Percentiles rank a stretch among this genome's conserved stretches.
phyloP scores from a whole-genome alignment of 176 grass and related monocot species.

The Carex myosuroides region DNA sequence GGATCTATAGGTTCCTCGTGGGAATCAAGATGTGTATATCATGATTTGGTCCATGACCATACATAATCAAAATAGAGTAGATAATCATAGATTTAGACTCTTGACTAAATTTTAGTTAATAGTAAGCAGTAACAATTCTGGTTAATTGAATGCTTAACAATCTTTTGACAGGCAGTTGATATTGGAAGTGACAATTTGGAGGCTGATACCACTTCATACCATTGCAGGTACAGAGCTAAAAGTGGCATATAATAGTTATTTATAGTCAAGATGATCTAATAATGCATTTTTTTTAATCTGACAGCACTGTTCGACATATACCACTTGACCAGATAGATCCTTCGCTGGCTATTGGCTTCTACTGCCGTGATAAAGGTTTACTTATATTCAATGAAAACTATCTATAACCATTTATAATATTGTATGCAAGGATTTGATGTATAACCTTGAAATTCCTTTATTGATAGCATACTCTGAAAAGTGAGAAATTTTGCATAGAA shows the following conservation, averaged over 20 bases:
- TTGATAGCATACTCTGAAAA: not conserved
- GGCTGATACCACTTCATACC: constrained; percentile 76
- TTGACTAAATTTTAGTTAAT: not conserved
- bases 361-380: constrained; percentile 75
- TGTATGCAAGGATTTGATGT: not conserved
- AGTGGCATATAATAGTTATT: constrained; percentile 5
- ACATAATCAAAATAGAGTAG: not conserved
- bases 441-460: not conserved
- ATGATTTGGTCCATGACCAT: not conserved
- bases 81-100: not conserved
- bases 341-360: constrained; percentile 94
- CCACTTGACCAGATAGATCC: constrained; percentile 78
- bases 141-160: not conserved
- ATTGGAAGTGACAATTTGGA: constrained; percentile 57
- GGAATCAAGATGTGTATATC: not conserved
- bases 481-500: not conserved
- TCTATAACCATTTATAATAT: not conserved
- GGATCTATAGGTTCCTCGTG: not conserved
- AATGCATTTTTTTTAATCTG: not conserved
- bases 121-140: not conserved
- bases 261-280: constrained; percentile 3
- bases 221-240: constrained; percentile 66
- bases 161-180: constrained; percentile 44
- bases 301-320: constrained; percentile 67
- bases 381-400: not conserved